phyloP scores from a whole-genome alignment of 106 monocot genomes.

The Cymbidium sinense region DNA sequence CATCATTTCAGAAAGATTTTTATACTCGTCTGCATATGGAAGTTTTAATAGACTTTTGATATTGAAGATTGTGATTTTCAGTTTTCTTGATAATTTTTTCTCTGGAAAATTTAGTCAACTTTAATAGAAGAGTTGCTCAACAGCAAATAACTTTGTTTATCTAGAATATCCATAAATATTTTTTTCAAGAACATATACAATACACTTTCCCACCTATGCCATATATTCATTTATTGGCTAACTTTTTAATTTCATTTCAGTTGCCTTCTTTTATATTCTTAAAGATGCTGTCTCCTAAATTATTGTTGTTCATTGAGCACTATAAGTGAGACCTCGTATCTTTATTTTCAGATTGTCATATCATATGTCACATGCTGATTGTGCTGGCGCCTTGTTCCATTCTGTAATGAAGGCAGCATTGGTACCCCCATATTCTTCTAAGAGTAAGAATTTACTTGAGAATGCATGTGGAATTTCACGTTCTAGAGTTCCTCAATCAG shows the following conservation, averaged over 20 bases:
- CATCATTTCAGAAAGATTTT: background rate
- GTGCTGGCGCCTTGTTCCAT: constrained; percentile 83
- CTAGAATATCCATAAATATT: background rate
- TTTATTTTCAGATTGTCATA: constrained; percentile 60
- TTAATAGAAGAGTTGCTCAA: background rate
- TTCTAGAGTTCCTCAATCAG: background rate
- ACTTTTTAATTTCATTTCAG: background rate
- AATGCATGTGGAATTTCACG: background rate
- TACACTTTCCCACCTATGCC: background rate
- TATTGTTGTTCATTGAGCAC: background rate
- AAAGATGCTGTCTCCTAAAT: background rate
- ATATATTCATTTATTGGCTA: background rate
- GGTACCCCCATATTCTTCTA: constrained; percentile 43
- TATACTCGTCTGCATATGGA: background rate
- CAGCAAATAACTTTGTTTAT: too few species aligned
- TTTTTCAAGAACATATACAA: background rate
- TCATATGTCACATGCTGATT: constrained; percentile 73
- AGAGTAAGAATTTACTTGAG: constrained; percentile 36
- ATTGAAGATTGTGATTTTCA: background rate
- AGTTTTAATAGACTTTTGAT: background rate
- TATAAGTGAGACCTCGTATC: background rate
- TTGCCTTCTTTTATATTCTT: background rate
- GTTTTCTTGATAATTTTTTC: background rate
- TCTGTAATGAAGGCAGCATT: constrained; percentile 63
- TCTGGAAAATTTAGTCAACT: background rate